These are phyloP conservation scores for Colletotrichum lentis DNA, from an alignment of 2,329 filamentous ascomycete genomes.

Conservation along the genomic window DNA sequence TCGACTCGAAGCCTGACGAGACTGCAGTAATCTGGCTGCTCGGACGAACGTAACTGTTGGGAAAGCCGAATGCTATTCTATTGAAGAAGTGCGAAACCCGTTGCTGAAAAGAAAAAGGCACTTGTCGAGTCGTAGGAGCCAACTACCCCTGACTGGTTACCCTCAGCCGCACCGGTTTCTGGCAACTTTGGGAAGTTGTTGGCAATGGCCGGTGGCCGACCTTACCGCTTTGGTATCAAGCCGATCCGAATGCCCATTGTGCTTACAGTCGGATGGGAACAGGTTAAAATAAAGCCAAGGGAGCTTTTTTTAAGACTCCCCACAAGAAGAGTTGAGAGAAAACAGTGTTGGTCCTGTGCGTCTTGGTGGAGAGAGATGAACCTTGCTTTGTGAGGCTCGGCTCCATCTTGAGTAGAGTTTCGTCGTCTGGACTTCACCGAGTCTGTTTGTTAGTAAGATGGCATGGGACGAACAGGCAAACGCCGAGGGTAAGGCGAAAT, in stretches of 20 bases:
- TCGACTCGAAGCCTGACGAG: too few relatives aligned
- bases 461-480: constrained; percentile 20
- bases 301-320: background rate
- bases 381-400: background rate
- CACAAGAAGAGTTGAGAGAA: background rate
- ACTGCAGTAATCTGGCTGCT: too few relatives aligned
- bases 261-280: background rate
- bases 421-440: background rate
- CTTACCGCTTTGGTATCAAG: constrained; percentile 21
- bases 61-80: too few relatives aligned
- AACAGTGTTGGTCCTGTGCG: background rate
- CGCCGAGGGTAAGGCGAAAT: constrained; percentile 18
- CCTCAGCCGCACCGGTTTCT: constrained; percentile 32
- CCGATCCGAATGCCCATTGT: background rate
- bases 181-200: constrained; percentile 20
- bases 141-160: constrained; percentile 14
- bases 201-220: constrained; percentile 9
- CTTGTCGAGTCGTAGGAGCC: background rate
- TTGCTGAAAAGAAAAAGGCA: background rate
- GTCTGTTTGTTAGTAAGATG: background rate
- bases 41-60: background rate
- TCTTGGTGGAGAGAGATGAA: background rate
- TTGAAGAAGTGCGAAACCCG: background rate
- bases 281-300: too few relatives aligned
- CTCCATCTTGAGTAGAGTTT: background rate